phyloP scores from a whole-genome alignment of 306 rosid genomes.

The Boehmeria nivea region DNA sequence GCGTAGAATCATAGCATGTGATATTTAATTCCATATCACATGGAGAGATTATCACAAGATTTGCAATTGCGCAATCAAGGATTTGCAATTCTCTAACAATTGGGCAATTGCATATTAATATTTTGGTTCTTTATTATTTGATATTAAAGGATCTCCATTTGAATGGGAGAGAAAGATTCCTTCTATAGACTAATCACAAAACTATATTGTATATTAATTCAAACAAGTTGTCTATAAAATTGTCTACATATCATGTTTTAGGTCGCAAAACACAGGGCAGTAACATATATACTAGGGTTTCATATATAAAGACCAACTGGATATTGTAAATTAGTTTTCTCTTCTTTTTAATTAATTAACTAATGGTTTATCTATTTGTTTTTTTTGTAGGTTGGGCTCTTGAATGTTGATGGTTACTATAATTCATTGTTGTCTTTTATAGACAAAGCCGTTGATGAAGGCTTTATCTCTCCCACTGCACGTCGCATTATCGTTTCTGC shows the following conservation, averaged over 20 bases:
- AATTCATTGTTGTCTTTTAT: conserved; percentile 82
- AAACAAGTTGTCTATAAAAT: neutral
- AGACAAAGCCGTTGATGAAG: conserved; percentile 98
- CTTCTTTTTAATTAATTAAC: conserved; percentile 3
- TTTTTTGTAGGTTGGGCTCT: conserved; percentile 77
- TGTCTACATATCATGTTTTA: neutral
- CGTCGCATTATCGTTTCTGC: conserved; percentile 99
- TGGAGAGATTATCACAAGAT: conserved; percentile 46
- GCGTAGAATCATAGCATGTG: conserved; percentile 57
- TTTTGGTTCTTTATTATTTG: conserved; percentile 22
- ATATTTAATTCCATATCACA: conserved; percentile 49
- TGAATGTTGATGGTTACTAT: conserved; percentile 97
- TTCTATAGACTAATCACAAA: neutral
- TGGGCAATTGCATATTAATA: conserved; percentile 2
- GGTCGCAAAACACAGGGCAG: too few species aligned
- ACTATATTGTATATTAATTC: neutral
- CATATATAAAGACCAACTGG: neutral
- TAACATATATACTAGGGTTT: neutral
- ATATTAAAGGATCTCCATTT: conserved; percentile 45
- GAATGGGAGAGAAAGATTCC: conserved; percentile 50
- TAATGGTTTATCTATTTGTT: conserved; percentile 12
- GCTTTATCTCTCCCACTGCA: conserved; percentile 88
- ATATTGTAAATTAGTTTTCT: neutral
- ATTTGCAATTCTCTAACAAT: neutral
- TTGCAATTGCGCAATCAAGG: conserved; percentile 16